These are phyloP conservation scores for Fusarium abutilonis DNA, from an alignment of 2,329 filamentous ascomycete species.

Conservation along the genomic window DNA sequence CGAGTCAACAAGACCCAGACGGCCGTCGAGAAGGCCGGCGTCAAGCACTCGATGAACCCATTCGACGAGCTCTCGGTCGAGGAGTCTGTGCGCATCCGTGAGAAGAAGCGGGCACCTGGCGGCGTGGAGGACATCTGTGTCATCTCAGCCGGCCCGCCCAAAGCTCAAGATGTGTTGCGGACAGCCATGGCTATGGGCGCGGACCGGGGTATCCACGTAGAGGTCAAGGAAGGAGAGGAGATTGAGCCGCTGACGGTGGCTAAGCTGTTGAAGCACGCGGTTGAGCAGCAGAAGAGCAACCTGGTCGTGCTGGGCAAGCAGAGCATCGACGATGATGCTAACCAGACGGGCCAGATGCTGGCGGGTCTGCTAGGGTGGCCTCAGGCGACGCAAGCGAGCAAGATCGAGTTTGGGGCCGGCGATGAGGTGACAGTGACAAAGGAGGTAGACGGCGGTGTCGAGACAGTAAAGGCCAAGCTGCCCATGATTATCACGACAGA, in stretches of 20 bases:
- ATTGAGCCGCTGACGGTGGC: slow-evolving; percentile 92
- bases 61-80: slow-evolving; percentile 99
- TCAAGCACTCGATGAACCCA: slow-evolving; percentile 99
- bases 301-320: slow-evolving; percentile 96
- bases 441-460: slow-evolving; percentile 95
- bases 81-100: slow-evolving; percentile 93
- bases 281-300: slow-evolving; percentile 86
- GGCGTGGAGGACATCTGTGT: slow-evolving; percentile 92
- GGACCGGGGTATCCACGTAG: slow-evolving; percentile 89
- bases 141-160: slow-evolving; percentile 86
- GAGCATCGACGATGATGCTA: slow-evolving; percentile 95
- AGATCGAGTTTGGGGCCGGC: slow-evolving; percentile 78
- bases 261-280: slow-evolving; percentile 84
- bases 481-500: slow-evolving; percentile 97
- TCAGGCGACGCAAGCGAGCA: slow-evolving; percentile 92
- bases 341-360: slow-evolving; percentile 98
- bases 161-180: slow-evolving; percentile 86
- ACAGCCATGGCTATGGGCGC: slow-evolving; percentile 99
- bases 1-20: slow-evolving; percentile 79
- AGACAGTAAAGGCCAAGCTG: slow-evolving; percentile 85
- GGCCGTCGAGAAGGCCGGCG: slow-evolving; percentile 88
- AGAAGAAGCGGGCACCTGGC: slow-evolving; percentile 76
- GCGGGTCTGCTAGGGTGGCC: slow-evolving; percentile 91
- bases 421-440: slow-evolving; percentile 80
- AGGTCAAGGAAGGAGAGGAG: slow-evolving; percentile 77